phyloP scores from a whole-genome alignment of 2,329 filamentous ascomycete species.

The Epichloe aotearoae region DNA sequence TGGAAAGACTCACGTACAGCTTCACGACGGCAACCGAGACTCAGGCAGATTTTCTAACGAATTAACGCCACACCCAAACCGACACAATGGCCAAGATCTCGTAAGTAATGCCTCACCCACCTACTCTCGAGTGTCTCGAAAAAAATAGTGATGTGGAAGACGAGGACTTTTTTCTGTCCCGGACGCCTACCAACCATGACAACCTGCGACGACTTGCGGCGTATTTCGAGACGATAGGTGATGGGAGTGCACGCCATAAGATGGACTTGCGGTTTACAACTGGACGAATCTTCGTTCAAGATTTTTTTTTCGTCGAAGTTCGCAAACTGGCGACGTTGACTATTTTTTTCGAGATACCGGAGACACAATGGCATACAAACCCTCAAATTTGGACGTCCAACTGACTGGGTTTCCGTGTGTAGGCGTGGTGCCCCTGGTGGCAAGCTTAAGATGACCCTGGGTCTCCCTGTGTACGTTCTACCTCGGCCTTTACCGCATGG shows the following conservation, averaged over 20 bases:
- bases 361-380: background rate
- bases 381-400: background rate
- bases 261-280: background rate
- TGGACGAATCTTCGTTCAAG: background rate
- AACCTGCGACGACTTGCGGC: background rate
- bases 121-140: constrained; percentile 6
- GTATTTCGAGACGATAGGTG: constrained; percentile 4
- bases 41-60: constrained; percentile 24
- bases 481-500: background rate
- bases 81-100: constrained; percentile 51
- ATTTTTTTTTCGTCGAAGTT: background rate
- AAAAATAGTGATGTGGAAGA: constrained; percentile 10
- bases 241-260: background rate
- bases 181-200: background rate
- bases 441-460: constrained; percentile 99
- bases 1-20: constrained; percentile 16
- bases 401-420: constrained; percentile 6
- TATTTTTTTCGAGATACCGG: background rate
- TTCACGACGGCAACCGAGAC: constrained; percentile 24
- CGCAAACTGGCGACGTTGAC: constrained; percentile 3
- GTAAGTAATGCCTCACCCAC: constrained; percentile 31
- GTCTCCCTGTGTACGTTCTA: constrained; percentile 88
- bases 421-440: constrained; percentile 90
- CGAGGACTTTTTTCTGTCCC: constrained; percentile 5
- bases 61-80: constrained; percentile 31